Evolutionary conservation across 2,329 filamentous ascomycete genomes (phyloP), one percentile per base, ranked within the genome.

Genomic region (Microcyclospora pomicola): DNA sequence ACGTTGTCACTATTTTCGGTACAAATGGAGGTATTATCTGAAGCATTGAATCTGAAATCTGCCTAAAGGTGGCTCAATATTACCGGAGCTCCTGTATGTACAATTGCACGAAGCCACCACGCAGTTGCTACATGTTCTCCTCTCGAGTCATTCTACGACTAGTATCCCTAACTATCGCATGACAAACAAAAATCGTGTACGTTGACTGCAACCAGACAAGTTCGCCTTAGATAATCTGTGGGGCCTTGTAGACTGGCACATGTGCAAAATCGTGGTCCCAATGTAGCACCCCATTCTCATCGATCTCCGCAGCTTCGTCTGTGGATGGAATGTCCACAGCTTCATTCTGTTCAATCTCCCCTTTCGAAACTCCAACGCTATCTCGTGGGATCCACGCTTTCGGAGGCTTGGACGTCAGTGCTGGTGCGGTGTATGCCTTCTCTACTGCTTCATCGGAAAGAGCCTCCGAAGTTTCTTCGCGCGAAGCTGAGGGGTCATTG

Each of bases 321-420:
- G 63, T 66, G 4, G 62, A 62, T n/a, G 50, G 34, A 12, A 68
- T 58, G 0, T 49, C 52, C 15, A 54, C 55, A 39, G 60, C 60
- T 37, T 55, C 55, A 16, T 61, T 61, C 30, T 64, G 55, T 31
- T 50, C 44, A 13, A 66, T 60, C 45, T 67, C 64, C 32, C 63
- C 54, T 43, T 55, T 54, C 3, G 55, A 59, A 9, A 67, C 59
- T 3, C 65, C 64, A 50, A 63, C 55, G 11, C 58, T 55, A 41
- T 69, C 66, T 11, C 50, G 50, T 1, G 63, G 61, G 13, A 68
- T 62, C 66, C 66, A 69, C 11, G 68, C 41, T 11, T 60, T 58
- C 2, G 65, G 64, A 1, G 58, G 61, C 35, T 61, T 57, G 12
- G 54, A 57, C 1, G 57, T 65, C 28, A 69, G 55, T 0, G 61